Evolutionary conservation across 2,329 filamentous ascomycete species (phyloP), one percentile per base, ranked within the genome.

Genomic region (Venturia aucupariae): DNA sequence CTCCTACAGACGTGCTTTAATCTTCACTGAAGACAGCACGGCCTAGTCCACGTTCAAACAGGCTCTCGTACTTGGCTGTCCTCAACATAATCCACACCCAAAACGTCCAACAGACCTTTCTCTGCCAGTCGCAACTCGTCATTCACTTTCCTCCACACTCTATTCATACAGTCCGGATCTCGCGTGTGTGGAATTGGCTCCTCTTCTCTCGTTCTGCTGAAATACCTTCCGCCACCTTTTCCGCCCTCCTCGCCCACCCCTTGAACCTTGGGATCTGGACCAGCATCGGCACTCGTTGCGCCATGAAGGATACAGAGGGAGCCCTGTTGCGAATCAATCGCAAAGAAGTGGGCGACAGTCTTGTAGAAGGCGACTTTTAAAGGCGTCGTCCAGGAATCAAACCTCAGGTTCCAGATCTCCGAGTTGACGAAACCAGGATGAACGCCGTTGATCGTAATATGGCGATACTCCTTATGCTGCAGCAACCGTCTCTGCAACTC

Each of bases 381-480:
- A 77, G 0, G 76, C 75, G 22, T 74, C 70, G 2, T 79, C 68
- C 17, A 67, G 3, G 24, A 41, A 22, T 32, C 35, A 15, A 39
- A 35, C 24, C 48, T 77, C 71, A 68, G 46, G 35, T 69, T 62
- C 72, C 72, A 74, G 51, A 74, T 72, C 46, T 71, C 71, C 4
- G 67, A 68, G 60, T 69, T 70, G 46, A 73, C 71, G 60, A 68
- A 73, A 22, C 72, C 72, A 11, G 72, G 72, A 65, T 74, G 71
- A 6, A 74, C 68, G 55, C 72, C 72, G 24, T 73, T 69, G 63
- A 74, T 66, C 17, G 68, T 70, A 64, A 74, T 67, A 65, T 73
- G 71, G 11, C 65, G 64, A 65, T 70, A 71, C 32, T 68, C 65
- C 11, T 65, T 46, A 19, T 68, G 61, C 11, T 62, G 62, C 4